Base-by-base conservation (phyloP, 140 eudicot species). In the Erigeron philadelphicus region DNA sequence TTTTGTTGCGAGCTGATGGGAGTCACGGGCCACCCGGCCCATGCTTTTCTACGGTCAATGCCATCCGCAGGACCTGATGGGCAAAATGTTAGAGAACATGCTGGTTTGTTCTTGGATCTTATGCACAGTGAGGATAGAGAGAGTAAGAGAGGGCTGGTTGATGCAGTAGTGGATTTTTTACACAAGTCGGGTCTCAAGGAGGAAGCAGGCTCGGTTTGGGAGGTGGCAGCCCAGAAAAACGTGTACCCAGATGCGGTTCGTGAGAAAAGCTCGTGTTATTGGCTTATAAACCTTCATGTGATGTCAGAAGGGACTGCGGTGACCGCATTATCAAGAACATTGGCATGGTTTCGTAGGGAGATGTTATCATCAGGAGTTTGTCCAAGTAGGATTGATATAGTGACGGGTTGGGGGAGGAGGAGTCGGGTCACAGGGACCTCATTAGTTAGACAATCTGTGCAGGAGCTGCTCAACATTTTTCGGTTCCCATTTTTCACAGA, bases 251-350 rank as follows among this genome's bases (percentile, higher is more conserved):
- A 93, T 43, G 94, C 94, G 0, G 90, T 93, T 0, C 82, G 81
- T 38, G 82, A 81, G 86, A 93, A 89, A 67, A 86, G 95, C 79
- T 75, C 93, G 1, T 89, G 84, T 69, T 89, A 93, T 66, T 93
- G 98, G 98, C 89, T 93, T 10, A 93, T 93, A 58, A 93, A 93
- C 72, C 83, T 93, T 21, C 98, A 93, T 50, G 98, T 93, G 40
- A 93, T 93, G 98, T 89, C 97, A 0, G 97, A 93, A 19, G 98
- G 98, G 11, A 93, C 98, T 0, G 98, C 98, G 7, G 96, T 93
- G 46, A 93, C 90, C 7, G 98, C 98, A 5, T 90, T 93, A 9
- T 89, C 98, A 11, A 80, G 98, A 66, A 93, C 98, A 7, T 86
- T 93, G 10, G 98, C 97, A 18, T 85, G 95, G 95, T 89, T 93